Percentiles rank a stretch among this genome's conserved stretches.
Conservation (phyloP, 78 protist species). For the Dictyostelium intermedium region DNA sequence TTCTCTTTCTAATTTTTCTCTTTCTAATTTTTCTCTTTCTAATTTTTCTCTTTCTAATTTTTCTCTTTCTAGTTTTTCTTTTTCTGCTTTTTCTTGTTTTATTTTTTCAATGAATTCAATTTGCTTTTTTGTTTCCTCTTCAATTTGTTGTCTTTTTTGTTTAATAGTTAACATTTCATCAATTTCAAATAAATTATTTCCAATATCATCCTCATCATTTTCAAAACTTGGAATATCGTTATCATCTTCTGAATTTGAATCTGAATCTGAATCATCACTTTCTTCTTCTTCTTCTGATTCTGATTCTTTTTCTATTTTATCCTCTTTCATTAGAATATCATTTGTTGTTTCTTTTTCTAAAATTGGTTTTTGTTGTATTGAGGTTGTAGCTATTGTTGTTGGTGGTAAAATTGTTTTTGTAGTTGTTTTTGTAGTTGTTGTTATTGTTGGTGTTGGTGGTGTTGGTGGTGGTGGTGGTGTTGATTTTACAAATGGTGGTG, state of each 20-base stretch:
- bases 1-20: slow-evolving; percentile 25
- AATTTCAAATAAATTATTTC: background rate
- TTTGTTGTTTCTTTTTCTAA: background rate
- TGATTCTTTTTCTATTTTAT: background rate
- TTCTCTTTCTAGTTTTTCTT: background rate
- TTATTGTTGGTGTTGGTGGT: background rate
- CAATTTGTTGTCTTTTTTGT: background rate
- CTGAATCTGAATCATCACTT: background rate
- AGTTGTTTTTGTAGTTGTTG: background rate
- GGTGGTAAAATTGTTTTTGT: background rate
- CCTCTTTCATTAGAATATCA: background rate
- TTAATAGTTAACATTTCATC: background rate
- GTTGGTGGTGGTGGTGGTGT: background rate
- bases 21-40: background rate
- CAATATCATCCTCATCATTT: background rate
- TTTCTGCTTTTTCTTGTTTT: background rate
- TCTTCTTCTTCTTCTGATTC: background rate
- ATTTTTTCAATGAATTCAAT: background rate
- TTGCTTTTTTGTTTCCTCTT: background rate
- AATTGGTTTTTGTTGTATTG: background rate
- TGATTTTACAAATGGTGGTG: background rate
- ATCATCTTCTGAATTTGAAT: background rate
- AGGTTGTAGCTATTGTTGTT: background rate
- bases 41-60: background rate
- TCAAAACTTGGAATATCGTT: background rate